Evolutionary conservation across 257 asterid genomes (phyloP).

Genomic region (Salvia rosmarinus): DNA sequence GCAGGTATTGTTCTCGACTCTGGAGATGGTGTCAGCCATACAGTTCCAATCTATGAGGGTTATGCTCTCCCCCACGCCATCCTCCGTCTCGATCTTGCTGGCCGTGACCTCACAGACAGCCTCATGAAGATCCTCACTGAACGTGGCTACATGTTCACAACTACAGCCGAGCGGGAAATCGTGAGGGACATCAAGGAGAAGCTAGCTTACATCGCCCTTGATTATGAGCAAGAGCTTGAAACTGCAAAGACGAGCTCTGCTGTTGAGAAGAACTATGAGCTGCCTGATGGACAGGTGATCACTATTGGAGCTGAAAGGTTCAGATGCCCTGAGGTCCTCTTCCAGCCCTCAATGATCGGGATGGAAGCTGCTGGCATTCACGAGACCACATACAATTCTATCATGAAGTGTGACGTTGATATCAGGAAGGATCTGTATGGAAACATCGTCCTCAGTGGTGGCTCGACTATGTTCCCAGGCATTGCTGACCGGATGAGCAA

Average conservation of each 20-base stretch:
- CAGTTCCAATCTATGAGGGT: constrained; percentile 53
- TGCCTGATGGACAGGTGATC: constrained; percentile 61
- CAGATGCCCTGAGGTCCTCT: constrained; percentile 60
- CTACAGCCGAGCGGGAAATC: constrained; percentile 57
- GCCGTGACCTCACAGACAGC: constrained; percentile 51
- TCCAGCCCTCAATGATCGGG: constrained; percentile 61
- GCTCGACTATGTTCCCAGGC: constrained; percentile 57
- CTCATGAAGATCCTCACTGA: constrained; percentile 62
- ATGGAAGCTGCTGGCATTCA: constrained; percentile 61
- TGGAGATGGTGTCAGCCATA: constrained; percentile 52
- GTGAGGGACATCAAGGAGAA: constrained; percentile 60
- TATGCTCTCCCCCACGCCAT: constrained; percentile 54
- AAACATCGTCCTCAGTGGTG: constrained; percentile 59
- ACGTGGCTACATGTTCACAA: constrained; percentile 56
- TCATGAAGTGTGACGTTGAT: constrained; percentile 61
- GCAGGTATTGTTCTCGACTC: constrained; percentile 49
- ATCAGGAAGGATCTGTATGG: constrained; percentile 63
- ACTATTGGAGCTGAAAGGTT: constrained; percentile 57
- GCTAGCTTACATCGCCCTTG: constrained; percentile 57
- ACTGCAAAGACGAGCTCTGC: constrained; percentile 56
- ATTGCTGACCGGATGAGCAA: constrained; percentile 63
- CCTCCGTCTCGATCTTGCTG: constrained; percentile 56
- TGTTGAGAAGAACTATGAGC: constrained; percentile 57
- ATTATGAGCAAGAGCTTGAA: constrained; percentile 54
- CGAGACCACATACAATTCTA: constrained; percentile 55